Evolutionary conservation across 345 rosid species (phyloP).

Genomic region (Aquilaria yunnanensis): DNA sequence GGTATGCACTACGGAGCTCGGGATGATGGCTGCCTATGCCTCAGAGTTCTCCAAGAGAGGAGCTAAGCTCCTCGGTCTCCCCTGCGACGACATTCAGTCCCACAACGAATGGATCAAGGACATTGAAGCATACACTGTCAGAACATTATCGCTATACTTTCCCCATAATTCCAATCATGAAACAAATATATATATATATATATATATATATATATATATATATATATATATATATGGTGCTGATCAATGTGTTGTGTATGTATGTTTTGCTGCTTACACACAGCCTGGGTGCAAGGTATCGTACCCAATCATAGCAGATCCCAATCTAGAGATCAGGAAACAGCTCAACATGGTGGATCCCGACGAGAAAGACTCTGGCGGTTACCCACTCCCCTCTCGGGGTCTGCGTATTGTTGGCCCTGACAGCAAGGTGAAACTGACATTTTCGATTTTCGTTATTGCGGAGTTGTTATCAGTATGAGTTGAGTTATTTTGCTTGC

Average conservation of each 20-base stretch:
- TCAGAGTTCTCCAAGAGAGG: conserved; percentile 51
- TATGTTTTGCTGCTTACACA: background rate
- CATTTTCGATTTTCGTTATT: background rate
- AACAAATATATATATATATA: background rate
- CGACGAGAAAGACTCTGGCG: conserved; percentile 38
- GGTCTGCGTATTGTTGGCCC: conserved; percentile 73
- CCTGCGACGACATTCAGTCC: conserved; percentile 63
- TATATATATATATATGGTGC: background rate
- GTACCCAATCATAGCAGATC: conserved; percentile 71
- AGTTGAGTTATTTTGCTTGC: too few species aligned
- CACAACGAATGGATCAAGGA: conserved; percentile 74
- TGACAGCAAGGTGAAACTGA: conserved; percentile 38
- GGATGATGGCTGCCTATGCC: conserved; percentile 47
- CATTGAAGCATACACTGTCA: conserved; percentile 59
- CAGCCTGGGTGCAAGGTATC: conserved; percentile 58
- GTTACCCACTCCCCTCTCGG: conserved; percentile 46
- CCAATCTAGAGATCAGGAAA: conserved; percentile 44
- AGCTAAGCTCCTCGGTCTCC: conserved; percentile 70
- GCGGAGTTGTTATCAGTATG: background rate
- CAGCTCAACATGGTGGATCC: conserved; percentile 86
- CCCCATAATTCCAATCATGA: background rate
- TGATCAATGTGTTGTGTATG: background rate
- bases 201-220: too few species aligned
- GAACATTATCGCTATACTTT: background rate
- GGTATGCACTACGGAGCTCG: conserved; percentile 77